Percentiles rank a stretch among this genome's conserved stretches.
These are phyloP conservation scores for Ogataea dorogensis DNA, from an alignment of 805 yeast genomes.

Conservation along the genomic window DNA sequence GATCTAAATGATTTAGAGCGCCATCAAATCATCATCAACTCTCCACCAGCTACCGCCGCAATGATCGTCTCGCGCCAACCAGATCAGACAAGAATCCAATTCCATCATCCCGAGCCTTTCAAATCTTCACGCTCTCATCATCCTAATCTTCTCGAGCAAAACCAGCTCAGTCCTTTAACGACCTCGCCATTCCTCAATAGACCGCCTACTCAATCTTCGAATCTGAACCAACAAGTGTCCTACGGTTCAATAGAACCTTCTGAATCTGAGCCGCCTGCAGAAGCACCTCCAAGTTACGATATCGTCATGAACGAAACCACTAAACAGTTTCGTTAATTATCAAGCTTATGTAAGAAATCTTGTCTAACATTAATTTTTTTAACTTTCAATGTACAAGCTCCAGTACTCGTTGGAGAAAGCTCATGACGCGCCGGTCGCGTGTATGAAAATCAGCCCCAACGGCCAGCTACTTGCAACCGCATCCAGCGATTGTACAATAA, in stretches of 20 bases:
- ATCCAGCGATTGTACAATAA: constrained; percentile 57
- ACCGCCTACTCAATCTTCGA: constrained; percentile 11
- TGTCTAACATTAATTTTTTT: not conserved
- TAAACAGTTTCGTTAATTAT: constrained; percentile 23
- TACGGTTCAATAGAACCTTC: constrained; percentile 19
- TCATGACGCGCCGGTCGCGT: constrained; percentile 34
- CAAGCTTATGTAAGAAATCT: constrained; percentile 5
- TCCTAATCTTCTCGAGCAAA: constrained; percentile 9
- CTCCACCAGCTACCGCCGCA: constrained; percentile 24
- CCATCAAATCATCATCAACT: constrained; percentile 29
- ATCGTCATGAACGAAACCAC: constrained; percentile 35
- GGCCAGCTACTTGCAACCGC: constrained; percentile 56
- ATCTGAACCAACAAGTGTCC: constrained; percentile 8
- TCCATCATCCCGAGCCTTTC: constrained; percentile 36
- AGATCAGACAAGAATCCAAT: constrained; percentile 26
- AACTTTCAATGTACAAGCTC: constrained; percentile 12
- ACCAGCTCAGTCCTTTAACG: constrained; percentile 28
- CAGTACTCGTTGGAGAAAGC: constrained; percentile 4
- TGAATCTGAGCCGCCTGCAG: constrained; percentile 16
- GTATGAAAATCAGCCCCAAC: constrained; percentile 61
- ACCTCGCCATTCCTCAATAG: constrained; percentile 11
- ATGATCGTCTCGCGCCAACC: constrained; percentile 27
- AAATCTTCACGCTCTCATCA: constrained; percentile 11
- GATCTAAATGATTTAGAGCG: constrained; percentile 27
- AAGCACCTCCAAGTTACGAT: constrained; percentile 38